A percentile compares a stretch with the other conserved stretches of the same genome.
Conservation (phyloP, 2,329 filamentous ascomycete species). For the Aspergillus intermedius region DNA sequence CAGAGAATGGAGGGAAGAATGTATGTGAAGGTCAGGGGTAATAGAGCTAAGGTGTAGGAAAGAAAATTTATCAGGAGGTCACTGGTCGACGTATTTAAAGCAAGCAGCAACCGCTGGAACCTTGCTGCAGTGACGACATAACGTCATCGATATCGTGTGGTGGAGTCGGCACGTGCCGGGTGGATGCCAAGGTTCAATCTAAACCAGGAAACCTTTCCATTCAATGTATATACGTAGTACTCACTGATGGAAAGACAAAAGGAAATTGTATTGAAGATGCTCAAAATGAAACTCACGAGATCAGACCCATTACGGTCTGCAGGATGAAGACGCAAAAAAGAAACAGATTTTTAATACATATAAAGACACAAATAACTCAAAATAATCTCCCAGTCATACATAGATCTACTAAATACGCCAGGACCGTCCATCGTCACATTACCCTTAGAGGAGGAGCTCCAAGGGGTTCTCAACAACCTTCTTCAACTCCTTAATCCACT, state of each 20-base stretch:
- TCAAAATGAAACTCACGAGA: constrained; percentile 22
- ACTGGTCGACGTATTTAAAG: background rate
- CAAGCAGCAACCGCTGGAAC: background rate
- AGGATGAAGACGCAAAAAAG: constrained; percentile 10
- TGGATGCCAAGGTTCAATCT: constrained; percentile 6
- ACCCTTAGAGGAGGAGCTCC: constrained; percentile 74
- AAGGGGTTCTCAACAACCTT: constrained; percentile 96
- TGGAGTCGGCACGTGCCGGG: constrained; percentile 9
- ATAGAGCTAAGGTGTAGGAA: background rate
- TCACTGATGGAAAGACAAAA: constrained; percentile 7
- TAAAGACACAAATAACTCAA: constrained; percentile 20
- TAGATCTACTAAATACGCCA: constrained; percentile 12
- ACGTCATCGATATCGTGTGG: constrained; percentile 23
- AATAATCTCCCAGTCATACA: constrained; percentile 12
- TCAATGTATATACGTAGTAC: background rate
- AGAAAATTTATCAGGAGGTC: background rate
- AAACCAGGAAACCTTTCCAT: background rate
- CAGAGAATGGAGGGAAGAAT: too few species aligned
- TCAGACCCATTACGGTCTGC: constrained; percentile 18
- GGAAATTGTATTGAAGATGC: constrained; percentile 22
- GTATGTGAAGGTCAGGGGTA: too few species aligned
- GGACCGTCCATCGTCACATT: constrained; percentile 4
- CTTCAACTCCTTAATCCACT: constrained; percentile 97
- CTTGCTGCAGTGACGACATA: constrained; percentile 24
- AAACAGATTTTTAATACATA: constrained; percentile 33